Conservation (phyloP, 139 green algal species). For the Desmodesmus armatus region DNA sequence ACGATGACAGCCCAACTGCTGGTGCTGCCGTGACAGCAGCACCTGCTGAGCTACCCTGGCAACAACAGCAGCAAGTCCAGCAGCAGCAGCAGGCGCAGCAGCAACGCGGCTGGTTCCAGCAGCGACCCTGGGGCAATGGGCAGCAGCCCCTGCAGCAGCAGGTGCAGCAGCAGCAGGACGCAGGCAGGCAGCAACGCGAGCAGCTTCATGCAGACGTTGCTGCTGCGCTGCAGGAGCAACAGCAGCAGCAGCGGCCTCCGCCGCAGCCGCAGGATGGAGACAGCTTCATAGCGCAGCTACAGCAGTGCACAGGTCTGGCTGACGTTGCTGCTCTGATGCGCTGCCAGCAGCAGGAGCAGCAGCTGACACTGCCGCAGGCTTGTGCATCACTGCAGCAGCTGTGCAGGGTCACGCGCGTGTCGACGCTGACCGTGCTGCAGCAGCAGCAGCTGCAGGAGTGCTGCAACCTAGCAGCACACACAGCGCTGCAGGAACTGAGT, state of each 20-base stretch:
- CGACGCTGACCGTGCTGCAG: background rate
- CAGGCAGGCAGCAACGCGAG: background rate
- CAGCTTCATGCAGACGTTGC: background rate
- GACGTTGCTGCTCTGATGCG: background rate
- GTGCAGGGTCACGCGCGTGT: background rate
- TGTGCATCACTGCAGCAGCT: slow-evolving; percentile 19
- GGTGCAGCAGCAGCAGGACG: background rate
- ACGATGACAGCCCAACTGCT: background rate
- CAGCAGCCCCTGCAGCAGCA: background rate
- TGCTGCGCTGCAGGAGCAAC: background rate
- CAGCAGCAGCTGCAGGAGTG: slow-evolving; percentile 12
- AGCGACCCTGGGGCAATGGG: too few relatives aligned
- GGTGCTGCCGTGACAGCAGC: background rate
- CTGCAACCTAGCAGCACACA: background rate
- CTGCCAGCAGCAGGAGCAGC: slow-evolving; percentile 19
- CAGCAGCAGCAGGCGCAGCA: slow-evolving; percentile 11
- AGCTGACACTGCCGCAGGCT: background rate
- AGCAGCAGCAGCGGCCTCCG: too few relatives aligned
- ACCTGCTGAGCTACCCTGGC: background rate
- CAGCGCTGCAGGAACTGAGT: background rate
- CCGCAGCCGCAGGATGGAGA: too few relatives aligned
- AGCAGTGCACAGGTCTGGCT: background rate
- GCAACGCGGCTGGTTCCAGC: too few relatives aligned
- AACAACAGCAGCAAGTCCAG: background rate
- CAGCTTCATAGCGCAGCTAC: background rate